Base-by-base conservation (phyloP, 1,139 yeast genomes). In the Kluyveromyces marxianus region DNA sequence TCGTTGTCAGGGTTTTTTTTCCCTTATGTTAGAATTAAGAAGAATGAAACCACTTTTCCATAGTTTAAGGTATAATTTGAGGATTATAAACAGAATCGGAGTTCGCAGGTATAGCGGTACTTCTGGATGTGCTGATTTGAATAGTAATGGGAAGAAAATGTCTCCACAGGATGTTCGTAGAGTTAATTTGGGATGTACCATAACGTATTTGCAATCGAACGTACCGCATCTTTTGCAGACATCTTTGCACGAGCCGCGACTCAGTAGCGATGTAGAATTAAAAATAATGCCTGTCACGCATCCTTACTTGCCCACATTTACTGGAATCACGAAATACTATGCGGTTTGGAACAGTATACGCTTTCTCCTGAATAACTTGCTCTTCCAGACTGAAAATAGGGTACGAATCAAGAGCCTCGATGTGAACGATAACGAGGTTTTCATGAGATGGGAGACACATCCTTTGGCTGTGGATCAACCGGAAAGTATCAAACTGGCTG, bases 281-380 rank as follows among this genome's bases (percentile, higher is more conserved):
- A 67, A 85, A 33, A 66, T 87, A 3, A 71, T 83, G 46, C 95
- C 95, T 0, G 73, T 76, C 3, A 75, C 81, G 35, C 75, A 75
- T 45, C 74, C 81, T 1, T 75, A 74, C 50, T 60, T 82, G 26
- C 92, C 95, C 3, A 67, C 70, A 10, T 68, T 85, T 31, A 74
- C 73, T 46, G 95, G 95, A 3, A 70, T 69, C 31, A 71, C 71
- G 4, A 71, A 83, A 6, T 83, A 81, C 61, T 71, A 70, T 44
- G 70, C 84, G 2, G 62, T 70, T 0, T 54, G 69, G 49, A 68
- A 66, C 66, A 72, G 85, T 0, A 59, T 81, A 2, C 81, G 79
- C 55, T 54, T 81, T 39, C 62, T 79, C 7, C 54, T 81, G 42
- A 75, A 78, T 3, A 77, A 77, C 35, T 68, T 82, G 44, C 71